Evolutionary conservation across 2,329 filamentous ascomycete genomes (phyloP).

Genomic region (Rhexocercosporidium sp.): DNA sequence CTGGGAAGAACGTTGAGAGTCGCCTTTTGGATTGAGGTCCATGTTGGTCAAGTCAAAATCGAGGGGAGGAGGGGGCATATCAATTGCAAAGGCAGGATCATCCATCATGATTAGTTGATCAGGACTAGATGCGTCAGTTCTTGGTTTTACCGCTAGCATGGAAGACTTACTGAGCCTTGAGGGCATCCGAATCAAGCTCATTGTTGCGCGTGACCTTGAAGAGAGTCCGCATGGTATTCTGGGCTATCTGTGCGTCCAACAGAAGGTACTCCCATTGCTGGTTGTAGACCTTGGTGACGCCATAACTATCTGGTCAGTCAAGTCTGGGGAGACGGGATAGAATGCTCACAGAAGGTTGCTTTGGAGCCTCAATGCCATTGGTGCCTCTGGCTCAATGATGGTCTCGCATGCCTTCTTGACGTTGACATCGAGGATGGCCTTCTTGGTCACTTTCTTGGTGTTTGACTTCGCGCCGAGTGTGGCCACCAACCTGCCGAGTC

Average conservation of each 20-base stretch:
- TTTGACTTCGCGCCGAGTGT: conserved; percentile 78
- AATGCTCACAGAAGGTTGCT: conserved; percentile 75
- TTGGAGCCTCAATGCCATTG: conserved; percentile 88
- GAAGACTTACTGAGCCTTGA: conserved; percentile 69
- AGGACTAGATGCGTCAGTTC: conserved; percentile 55
- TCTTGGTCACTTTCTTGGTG: conserved; percentile 77
- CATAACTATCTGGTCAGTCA: conserved; percentile 59
- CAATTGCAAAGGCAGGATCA: conserved; percentile 80
- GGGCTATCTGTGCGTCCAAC: conserved; percentile 76
- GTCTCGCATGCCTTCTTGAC: conserved; percentile 85
- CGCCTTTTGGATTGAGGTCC: conserved; percentile 33
- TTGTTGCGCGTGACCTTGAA: conserved; percentile 61
- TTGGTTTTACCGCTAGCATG: not conserved
- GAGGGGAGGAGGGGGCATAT: conserved; percentile 64
- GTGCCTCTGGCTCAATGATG: conserved; percentile 84
- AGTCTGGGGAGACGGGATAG: not conserved
- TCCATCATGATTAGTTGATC: conserved; percentile 80
- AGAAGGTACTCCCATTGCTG: conserved; percentile 90
- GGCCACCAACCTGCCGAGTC: conserved; percentile 76
- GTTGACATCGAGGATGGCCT: conserved; percentile 87
- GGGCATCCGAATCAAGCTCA: conserved; percentile 72
- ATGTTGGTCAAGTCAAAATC: conserved; percentile 57
- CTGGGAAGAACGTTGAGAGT: conserved; percentile 39
- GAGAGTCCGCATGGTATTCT: conserved; percentile 73
- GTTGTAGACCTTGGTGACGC: conserved; percentile 81